A percentile compares a stretch with the other conserved stretches of the same genome.
These are phyloP conservation scores for Moesziomyces sp. DNA, from an alignment of 1,284 basidiomycete species.

Conservation along the genomic window DNA sequence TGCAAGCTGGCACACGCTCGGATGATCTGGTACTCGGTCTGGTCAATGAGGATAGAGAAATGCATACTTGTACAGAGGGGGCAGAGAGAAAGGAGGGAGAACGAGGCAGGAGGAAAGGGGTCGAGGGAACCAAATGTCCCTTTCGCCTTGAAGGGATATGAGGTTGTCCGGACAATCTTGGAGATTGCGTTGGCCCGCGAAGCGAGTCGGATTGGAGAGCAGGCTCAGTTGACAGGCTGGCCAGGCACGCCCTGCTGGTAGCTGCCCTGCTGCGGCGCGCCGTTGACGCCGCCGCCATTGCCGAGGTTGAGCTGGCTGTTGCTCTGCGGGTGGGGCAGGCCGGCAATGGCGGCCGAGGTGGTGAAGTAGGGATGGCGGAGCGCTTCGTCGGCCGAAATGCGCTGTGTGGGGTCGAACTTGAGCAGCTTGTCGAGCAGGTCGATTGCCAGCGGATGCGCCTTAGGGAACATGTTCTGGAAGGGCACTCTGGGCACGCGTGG, in stretches of 20 bases:
- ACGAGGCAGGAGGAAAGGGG: background rate
- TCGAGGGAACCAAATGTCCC: too few species aligned
- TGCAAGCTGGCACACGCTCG: too few species aligned
- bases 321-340: conserved; percentile 32
- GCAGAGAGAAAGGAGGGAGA: conserved; percentile 3
- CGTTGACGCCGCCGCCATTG: conserved; percentile 27
- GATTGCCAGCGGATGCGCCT: conserved; percentile 89
- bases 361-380: conserved; percentile 92
- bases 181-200: too few species aligned
- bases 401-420: conserved; percentile 93
- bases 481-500: conserved; percentile 91
- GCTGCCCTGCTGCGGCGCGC: conserved; percentile 34
- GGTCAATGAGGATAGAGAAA: conserved; percentile 4
- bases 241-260: conserved; percentile 38
- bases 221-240: conserved; percentile 24
- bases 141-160: too few species aligned
- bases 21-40: background rate
- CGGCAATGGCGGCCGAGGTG: conserved; percentile 58
- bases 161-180: too few species aligned
- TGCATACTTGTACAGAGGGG: conserved; percentile 40
- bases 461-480: conserved; percentile 87
- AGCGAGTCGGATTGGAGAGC: background rate
- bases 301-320: conserved; percentile 46
- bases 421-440: conserved; percentile 94
- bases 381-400: conserved; percentile 91